phyloP scores from a whole-genome alignment of 106 monocot species.

The Chionographis japonica region DNA sequence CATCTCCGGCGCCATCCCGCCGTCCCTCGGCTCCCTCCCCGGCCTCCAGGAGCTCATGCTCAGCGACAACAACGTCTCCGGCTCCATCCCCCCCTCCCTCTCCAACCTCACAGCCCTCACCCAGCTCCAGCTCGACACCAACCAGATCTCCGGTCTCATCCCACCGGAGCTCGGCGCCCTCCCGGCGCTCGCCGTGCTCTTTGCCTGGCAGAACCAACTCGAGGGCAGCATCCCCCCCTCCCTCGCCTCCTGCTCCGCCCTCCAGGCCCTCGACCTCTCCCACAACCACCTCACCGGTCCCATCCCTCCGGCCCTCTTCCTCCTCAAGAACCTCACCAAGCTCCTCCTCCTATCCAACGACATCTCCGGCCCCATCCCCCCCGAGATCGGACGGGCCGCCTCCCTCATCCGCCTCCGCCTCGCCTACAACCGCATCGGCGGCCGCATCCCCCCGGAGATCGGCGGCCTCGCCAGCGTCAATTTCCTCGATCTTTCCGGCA shows the following conservation, averaged over 20 bases:
- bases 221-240: conserved; percentile 76
- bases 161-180: conserved; percentile 64
- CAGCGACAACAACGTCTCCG: conserved; percentile 91
- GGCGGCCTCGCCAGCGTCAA: conserved; percentile 47
- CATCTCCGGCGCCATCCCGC: conserved; percentile 81
- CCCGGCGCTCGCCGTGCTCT: conserved; percentile 44
- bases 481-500: conserved; percentile 74
- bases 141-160: conserved; percentile 72
- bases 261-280: conserved; percentile 75
- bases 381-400: conserved; percentile 63
- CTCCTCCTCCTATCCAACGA: conserved; percentile 75
- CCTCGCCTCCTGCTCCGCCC: conserved; percentile 41
- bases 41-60: conserved; percentile 74
- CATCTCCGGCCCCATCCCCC: conserved; percentile 73
- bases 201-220: conserved; percentile 88
- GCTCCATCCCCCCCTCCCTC: conserved; percentile 62
- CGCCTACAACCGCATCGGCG: conserved; percentile 55
- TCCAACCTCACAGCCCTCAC: conserved; percentile 45
- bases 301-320: conserved; percentile 73
- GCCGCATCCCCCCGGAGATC: conserved; percentile 56
- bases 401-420: conserved; percentile 75
- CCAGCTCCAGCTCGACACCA: conserved; percentile 78
- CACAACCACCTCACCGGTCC: conserved; percentile 81
- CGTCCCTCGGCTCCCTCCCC: conserved; percentile 40
- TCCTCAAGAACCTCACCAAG: conserved; percentile 76